A percentile compares a stretch with the other conserved stretches of the same genome.
Evolutionary conservation across 768 basidiomycete genomes (phyloP).

Genomic region (Pulveroboletus sp.): DNA sequence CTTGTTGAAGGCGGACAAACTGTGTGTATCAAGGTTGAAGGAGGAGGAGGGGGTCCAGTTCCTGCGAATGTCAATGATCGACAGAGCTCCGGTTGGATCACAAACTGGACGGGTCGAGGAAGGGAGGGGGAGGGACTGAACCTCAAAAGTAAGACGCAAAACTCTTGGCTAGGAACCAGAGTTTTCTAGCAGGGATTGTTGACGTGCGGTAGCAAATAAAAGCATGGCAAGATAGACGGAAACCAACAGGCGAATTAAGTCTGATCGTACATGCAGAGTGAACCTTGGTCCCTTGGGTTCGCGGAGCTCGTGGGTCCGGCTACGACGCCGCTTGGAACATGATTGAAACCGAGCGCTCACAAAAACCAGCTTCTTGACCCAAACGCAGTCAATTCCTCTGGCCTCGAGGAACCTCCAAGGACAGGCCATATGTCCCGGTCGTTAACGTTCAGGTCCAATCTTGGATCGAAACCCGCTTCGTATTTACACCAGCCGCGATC

Average conservation of each 20-base stretch:
- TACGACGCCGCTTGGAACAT: constrained; percentile 27
- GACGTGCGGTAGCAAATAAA: constrained; percentile 27
- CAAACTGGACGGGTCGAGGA: constrained; percentile 22
- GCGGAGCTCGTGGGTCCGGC: constrained; percentile 31
- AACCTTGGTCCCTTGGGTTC: constrained; percentile 29
- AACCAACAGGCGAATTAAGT: constrained; percentile 27
- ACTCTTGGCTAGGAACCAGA: constrained; percentile 15
- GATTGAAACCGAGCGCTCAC: constrained; percentile 32
- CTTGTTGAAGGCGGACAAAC: neutral
- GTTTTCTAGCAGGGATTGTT: constrained; percentile 26
- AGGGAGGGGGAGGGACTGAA: constrained; percentile 4
- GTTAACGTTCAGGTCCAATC: constrained; percentile 26
- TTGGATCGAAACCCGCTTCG: constrained; percentile 33
- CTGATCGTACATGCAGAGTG: constrained; percentile 29
- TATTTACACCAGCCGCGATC: constrained; percentile 41
- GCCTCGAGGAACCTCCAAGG: constrained; percentile 46
- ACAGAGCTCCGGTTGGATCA: constrained; percentile 21
- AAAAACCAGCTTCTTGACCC: constrained; percentile 22
- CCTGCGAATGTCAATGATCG: constrained; percentile 26
- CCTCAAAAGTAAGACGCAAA: constrained; percentile 17
- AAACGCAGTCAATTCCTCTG: constrained; percentile 29
- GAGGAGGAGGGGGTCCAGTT: constrained; percentile 5
- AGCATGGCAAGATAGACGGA: constrained; percentile 31
- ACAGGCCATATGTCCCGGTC: constrained; percentile 22
- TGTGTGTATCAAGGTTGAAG: constrained; percentile 7